Evolutionary conservation across 805 yeast species (phyloP).

Genomic region (Deakozyma indianensis): DNA sequence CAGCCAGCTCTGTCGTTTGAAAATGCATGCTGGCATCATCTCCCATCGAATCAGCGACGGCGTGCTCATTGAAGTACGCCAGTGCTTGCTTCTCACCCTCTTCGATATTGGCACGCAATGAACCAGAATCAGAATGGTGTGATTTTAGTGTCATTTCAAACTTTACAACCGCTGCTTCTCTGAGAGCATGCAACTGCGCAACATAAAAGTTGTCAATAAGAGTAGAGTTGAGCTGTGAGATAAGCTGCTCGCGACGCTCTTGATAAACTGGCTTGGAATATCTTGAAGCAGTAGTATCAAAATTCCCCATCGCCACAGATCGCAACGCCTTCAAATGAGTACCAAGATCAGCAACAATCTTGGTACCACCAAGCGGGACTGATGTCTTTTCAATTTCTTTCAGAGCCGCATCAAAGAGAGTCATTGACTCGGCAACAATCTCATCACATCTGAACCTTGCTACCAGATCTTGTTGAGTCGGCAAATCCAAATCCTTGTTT

Average conservation of each 20-base stretch:
- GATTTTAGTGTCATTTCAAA: slow-evolving; percentile 11
- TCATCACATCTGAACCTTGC: slow-evolving; percentile 94
- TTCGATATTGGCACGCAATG: slow-evolving; percentile 18
- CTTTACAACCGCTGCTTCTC: slow-evolving; percentile 20
- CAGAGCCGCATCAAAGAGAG: slow-evolving; percentile 27
- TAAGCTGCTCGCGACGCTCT: slow-evolving; percentile 41
- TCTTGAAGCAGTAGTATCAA: slow-evolving; percentile 62
- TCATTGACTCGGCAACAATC: slow-evolving; percentile 43
- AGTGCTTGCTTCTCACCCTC: slow-evolving; percentile 13
- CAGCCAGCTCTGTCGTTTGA: not conserved
- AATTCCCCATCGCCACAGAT: slow-evolving; percentile 32
- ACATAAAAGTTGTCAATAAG: slow-evolving; percentile 28
- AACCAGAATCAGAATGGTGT: slow-evolving; percentile 5
- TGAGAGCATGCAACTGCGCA: slow-evolving; percentile 26
- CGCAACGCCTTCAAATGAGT: slow-evolving; percentile 31
- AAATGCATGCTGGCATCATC: not conserved
- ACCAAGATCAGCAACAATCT: slow-evolving; percentile 12
- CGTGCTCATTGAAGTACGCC: slow-evolving; percentile 17
- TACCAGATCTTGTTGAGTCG: slow-evolving; percentile 90
- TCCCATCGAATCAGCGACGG: not conserved
- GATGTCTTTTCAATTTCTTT: slow-evolving; percentile 18
- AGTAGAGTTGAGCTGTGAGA: slow-evolving; percentile 30
- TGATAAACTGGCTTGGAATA: slow-evolving; percentile 54
- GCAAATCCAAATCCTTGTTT: slow-evolving; percentile 88
- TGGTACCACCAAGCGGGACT: slow-evolving; percentile 11